Base-by-base conservation (phyloP, 139 green algal species). In the Haematococcus sp. region DNA sequence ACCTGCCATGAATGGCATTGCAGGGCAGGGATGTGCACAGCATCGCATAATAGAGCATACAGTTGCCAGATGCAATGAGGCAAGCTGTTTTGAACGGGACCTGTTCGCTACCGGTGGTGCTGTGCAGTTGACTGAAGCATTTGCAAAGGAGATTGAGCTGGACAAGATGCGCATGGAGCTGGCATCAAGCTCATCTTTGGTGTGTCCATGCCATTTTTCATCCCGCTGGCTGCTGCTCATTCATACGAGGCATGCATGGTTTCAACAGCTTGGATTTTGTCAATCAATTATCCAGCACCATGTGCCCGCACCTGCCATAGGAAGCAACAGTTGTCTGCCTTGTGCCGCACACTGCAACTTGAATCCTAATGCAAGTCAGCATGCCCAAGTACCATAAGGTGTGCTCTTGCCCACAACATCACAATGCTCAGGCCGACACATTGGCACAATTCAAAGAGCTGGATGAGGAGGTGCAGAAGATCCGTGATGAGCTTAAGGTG, bases 101-200 rank as follows among this genome's bases (percentile, higher is more conserved):
- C 61, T 51, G 16, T 25, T 31, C 3, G 17, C 35, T 3, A 30
- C 15, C 4, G 3, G 3, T 16, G 30, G 5, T 25, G 7, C 17
- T 52, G n/a, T 74, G 54, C 54, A 77, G 71, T 40, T 77, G 44
- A 64, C 33, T 17, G 71, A 77, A 11, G 60, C 70, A 20, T 63
- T 77, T 46, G 60, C 25, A 0, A 63, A 61, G 59, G 27, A 71
- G 27, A 32, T 77, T 27, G 71, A 70, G 44, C 60, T 77, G 35
- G 60, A 77, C 61, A 77, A 77, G 60, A 63, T 70, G 71, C 59
- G 71, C 44, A 77, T 68, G 49, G 61, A 77, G 16, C 60, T 77
- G 17, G 71, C 71, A 23, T 64, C 35, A 44, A 71, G 63, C 59
- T 40, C 7, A 5, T 52, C 55, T 1, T 30, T 77, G 71, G 71